These are phyloP conservation scores for Kuraishia floccosa DNA, from an alignment of 805 yeast species.

Conservation along the genomic window DNA sequence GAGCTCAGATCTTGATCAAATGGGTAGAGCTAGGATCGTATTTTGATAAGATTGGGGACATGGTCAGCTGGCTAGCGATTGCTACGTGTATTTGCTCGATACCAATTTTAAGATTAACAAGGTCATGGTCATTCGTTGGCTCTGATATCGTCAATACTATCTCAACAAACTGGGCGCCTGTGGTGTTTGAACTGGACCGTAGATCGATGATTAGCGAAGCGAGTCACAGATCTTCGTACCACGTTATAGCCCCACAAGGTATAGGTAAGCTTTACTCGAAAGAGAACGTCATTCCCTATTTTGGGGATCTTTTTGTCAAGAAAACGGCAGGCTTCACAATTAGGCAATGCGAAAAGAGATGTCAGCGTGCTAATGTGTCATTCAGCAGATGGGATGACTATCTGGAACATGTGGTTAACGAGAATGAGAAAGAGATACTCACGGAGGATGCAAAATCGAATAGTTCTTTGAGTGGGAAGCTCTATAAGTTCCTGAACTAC, in stretches of 20 bases:
- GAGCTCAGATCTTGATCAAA: conserved; percentile 60
- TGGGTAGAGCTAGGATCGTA: conserved; percentile 82
- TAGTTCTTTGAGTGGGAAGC: conserved; percentile 2
- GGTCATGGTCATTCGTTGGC: conserved; percentile 68
- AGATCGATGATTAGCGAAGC: conserved; percentile 50
- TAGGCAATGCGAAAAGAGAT: conserved; percentile 49
- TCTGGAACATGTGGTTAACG: conserved; percentile 16
- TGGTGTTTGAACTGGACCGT: conserved; percentile 78
- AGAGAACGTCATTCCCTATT: conserved; percentile 75
- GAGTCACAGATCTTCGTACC: conserved; percentile 47
- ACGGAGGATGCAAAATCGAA: background rate
- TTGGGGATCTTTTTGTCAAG: conserved; percentile 70
- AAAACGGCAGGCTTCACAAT: conserved; percentile 26
- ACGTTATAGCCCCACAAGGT: conserved; percentile 80
- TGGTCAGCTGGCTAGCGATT: conserved; percentile 90
- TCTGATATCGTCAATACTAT: conserved; percentile 46
- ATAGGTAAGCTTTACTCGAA: conserved; percentile 69
- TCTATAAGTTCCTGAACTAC: conserved; percentile 29
- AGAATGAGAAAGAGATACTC: conserved; percentile 2
- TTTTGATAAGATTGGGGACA: conserved; percentile 75
- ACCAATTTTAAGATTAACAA: conserved; percentile 63
- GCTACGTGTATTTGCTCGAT: conserved; percentile 75
- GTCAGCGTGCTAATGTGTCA: conserved; percentile 59
- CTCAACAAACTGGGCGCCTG: conserved; percentile 85
- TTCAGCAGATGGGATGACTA: conserved; percentile 79